These are phyloP conservation scores for Amanita thiersii DNA, from an alignment of 768 basidiomycete species.

Conservation along the genomic window DNA sequence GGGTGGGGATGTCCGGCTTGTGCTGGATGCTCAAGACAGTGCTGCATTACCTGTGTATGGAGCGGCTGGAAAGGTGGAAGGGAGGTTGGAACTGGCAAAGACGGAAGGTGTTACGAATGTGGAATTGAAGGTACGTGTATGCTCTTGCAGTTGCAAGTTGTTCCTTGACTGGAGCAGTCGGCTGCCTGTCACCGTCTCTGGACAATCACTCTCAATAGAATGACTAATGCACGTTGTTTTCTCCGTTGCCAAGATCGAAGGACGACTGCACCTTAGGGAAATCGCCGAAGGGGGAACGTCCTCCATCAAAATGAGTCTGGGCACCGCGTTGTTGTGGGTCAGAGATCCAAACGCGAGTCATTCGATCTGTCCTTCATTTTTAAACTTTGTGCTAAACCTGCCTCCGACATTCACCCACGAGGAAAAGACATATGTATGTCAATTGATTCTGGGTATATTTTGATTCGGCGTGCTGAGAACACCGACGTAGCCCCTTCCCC, in stretches of 20 bases:
- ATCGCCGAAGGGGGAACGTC: constrained; percentile 60
- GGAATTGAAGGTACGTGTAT: constrained; percentile 58
- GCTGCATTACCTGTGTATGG: constrained; percentile 52
- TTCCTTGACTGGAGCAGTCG: too few relatives aligned
- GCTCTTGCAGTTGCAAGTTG: too few relatives aligned
- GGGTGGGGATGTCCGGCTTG: constrained; percentile 42
- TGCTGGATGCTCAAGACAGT: constrained; percentile 43
- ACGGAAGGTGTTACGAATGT: constrained; percentile 48
- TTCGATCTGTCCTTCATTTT: constrained; percentile 38
- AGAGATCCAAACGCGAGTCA: constrained; percentile 35
- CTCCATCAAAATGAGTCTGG: constrained; percentile 41
- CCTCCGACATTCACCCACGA: constrained; percentile 52
- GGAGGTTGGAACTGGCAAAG: constrained; percentile 46
- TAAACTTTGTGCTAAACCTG: constrained; percentile 48
- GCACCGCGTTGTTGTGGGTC: constrained; percentile 49
- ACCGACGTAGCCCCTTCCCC: constrained; percentile 51
- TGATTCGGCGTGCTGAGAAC: constrained; percentile 5
- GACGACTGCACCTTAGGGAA: constrained; percentile 49
- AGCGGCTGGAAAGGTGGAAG: constrained; percentile 40
- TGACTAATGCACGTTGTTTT: neutral
- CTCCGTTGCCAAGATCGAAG: constrained; percentile 43
- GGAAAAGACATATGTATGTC: constrained; percentile 50
- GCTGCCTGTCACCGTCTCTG: neutral
- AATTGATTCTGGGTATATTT: neutral
- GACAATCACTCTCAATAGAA: neutral